These are phyloP conservation scores for Drechmeria coniospora DNA, from an alignment of 2,329 filamentous ascomycete genomes.

Conservation along the genomic window DNA sequence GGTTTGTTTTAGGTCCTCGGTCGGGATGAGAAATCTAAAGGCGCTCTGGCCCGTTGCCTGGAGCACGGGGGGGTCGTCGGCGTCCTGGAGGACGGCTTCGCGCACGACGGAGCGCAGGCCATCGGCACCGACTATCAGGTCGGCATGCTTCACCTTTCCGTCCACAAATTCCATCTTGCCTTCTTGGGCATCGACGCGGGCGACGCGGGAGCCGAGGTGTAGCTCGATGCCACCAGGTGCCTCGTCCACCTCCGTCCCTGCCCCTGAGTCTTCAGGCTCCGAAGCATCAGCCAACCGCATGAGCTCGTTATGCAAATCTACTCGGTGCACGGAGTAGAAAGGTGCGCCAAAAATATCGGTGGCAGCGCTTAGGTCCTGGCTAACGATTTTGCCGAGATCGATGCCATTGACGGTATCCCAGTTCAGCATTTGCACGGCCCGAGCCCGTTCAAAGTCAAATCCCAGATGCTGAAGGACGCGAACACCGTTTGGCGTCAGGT, in stretches of 20 bases:
- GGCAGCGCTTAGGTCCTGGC: not conserved
- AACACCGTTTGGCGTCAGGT: conserved; percentile 3
- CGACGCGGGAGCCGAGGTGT: conserved; percentile 1
- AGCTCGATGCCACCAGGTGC: conserved; percentile 1
- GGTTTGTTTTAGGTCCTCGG: not conserved
- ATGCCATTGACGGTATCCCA: conserved; percentile 1
- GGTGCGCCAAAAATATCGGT: conserved; percentile 1
- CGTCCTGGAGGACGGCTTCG: not conserved
- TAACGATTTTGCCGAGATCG: not conserved
- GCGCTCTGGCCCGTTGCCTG: conserved; percentile 1
- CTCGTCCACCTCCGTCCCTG: no score
- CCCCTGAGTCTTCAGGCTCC: no score
- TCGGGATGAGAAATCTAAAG: conserved; percentile 3
- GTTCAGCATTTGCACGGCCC: conserved; percentile 1
- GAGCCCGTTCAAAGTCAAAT: conserved; percentile 2
- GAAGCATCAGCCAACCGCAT: conserved; percentile 2
- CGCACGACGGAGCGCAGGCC: conserved; percentile 3
- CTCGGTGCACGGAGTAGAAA: conserved; percentile 2
- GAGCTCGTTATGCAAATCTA: conserved; percentile 4
- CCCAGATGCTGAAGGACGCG: conserved; percentile 1
- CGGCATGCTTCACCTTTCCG: conserved; percentile 1
- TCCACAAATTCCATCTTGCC: conserved; percentile 1
- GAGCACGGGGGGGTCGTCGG: no score
- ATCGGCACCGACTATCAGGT: conserved; percentile 3
- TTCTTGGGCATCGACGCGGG: not conserved